Percentiles rank a stretch among this genome's conserved stretches.
Evolutionary conservation across 768 basidiomycete genomes (phyloP).

Genomic region (Amanita exitialis): DNA sequence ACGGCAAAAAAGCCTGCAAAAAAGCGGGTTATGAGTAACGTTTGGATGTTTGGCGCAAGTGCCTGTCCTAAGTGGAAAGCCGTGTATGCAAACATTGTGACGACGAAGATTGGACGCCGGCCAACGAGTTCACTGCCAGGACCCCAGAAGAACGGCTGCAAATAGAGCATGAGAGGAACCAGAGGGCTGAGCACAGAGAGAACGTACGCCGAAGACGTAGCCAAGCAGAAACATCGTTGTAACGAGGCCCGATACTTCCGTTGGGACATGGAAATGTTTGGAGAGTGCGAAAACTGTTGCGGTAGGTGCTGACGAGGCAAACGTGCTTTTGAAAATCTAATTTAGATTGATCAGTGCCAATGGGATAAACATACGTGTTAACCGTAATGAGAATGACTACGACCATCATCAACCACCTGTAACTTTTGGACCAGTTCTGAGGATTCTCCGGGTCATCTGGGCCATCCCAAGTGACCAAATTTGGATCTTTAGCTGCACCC

Average conservation of each 20-base stretch:
- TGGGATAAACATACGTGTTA: conserved; percentile 36
- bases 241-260: conserved; percentile 37
- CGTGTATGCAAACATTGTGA: conserved; percentile 41
- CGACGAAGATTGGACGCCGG: conserved; percentile 37
- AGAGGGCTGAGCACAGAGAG: not conserved
- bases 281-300: conserved; percentile 24
- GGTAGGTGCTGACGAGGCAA: conserved; percentile 49
- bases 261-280: conserved; percentile 25
- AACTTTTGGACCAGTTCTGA: conserved; percentile 35
- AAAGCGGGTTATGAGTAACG: conserved; percentile 50
- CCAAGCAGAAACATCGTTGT: conserved; percentile 43
- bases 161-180: not conserved
- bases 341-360: not conserved
- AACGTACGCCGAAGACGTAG: conserved; percentile 36
- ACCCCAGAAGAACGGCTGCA: conserved; percentile 45
- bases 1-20: conserved; percentile 53
- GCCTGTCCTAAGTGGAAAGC: conserved; percentile 52
- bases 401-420: conserved; percentile 39
- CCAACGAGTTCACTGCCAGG: conserved; percentile 53
- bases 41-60: conserved; percentile 47
- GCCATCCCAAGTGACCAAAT: conserved; percentile 43
- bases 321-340: conserved; percentile 29
- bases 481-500: conserved; percentile 17
- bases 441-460: conserved; percentile 46
- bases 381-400: conserved; percentile 37